A percentile compares a stretch with the other conserved stretches of the same genome.
Evolutionary conservation across 345 rosid genomes (phyloP).

Genomic region (Carallia pectinifolia): DNA sequence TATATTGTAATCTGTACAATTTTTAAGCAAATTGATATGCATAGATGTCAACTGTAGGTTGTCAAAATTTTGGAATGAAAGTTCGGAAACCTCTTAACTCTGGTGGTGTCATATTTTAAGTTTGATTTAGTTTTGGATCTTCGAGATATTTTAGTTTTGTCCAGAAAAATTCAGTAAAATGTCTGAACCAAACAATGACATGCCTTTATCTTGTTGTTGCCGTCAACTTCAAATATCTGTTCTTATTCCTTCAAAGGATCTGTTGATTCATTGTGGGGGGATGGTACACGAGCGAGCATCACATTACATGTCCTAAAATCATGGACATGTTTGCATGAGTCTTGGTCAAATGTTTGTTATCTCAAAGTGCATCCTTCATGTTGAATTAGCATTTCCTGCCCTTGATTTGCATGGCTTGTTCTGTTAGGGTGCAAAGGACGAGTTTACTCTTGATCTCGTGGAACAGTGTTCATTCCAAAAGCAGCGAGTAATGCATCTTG

Average conservation of each 20-base stretch:
- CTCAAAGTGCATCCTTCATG: conserved; percentile 11
- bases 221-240: background rate
- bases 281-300: background rate
- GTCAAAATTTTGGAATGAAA: background rate
- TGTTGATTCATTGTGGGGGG: background rate
- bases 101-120: background rate
- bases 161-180: no score
- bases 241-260: background rate
- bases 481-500: conserved; percentile 90
- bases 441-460: conserved; percentile 97
- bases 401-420: conserved; percentile 14
- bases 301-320: background rate
- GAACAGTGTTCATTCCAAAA: conserved; percentile 99
- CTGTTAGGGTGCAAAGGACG: conserved; percentile 77
- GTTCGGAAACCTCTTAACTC: background rate
- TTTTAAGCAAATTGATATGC: background rate
- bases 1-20: background rate
- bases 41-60: background rate
- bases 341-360: background rate
- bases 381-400: conserved; percentile 1
- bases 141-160: background rate
- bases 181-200: no score
- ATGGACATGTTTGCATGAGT: background rate
- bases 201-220: no score
- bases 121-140: background rate